Evolutionary conservation across 371 early-diverging fungal genomes (phyloP).

Genomic region (Conidiobolus incongruus): DNA sequence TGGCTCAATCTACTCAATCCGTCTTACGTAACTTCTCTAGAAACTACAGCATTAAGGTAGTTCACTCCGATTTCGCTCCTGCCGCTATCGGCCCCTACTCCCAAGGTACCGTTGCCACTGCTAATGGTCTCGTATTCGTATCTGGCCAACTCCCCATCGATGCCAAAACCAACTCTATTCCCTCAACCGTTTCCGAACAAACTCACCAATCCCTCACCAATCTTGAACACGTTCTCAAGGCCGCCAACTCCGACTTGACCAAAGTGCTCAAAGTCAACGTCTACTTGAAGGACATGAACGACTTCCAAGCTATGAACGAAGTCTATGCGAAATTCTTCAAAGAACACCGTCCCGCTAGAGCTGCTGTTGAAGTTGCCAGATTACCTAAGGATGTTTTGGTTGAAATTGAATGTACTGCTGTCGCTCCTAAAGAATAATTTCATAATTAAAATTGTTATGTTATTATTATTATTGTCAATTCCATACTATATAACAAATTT

Average conservation of each 20-base stretch:
- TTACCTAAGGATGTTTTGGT: constrained; percentile 72
- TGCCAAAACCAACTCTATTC: constrained; percentile 30
- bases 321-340: constrained; percentile 50
- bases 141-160: constrained; percentile 59
- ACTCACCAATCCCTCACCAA: constrained; percentile 56
- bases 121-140: constrained; percentile 63
- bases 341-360: too few relatives aligned
- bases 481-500: too few relatives aligned
- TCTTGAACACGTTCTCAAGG: constrained; percentile 48
- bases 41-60: too few relatives aligned
- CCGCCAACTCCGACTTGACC: constrained; percentile 41
- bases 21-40: too few relatives aligned
- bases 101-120: too few relatives aligned
- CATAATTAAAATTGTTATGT: too few relatives aligned
- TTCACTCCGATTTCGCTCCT: constrained; percentile 34
- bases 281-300: constrained; percentile 72
- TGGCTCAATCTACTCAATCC: too few relatives aligned
- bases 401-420: constrained; percentile 78
- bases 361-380: constrained; percentile 78
- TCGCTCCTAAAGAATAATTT: too few relatives aligned
- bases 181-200: constrained; percentile 42
- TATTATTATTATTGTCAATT: too few relatives aligned
- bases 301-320: constrained; percentile 69
- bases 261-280: constrained; percentile 81
- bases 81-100: constrained; percentile 72